Conservation (phyloP, 208 protist species). For the Wallacemonas rigidus region DNA sequence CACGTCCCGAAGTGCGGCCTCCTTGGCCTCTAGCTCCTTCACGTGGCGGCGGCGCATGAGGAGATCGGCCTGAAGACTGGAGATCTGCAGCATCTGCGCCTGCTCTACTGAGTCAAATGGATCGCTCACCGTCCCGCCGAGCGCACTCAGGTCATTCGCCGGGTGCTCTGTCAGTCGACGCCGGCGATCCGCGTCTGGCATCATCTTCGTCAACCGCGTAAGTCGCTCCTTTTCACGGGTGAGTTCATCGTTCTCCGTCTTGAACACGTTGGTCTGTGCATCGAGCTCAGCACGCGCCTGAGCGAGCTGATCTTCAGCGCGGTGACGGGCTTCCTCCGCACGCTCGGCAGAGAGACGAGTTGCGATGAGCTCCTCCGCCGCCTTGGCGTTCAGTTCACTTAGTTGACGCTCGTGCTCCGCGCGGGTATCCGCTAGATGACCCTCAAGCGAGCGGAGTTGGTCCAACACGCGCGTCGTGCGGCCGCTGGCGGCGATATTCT, state of each 20-base stretch:
- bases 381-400: conserved; percentile 16
- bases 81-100: conserved; percentile 57
- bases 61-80: conserved; percentile 58
- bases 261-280: conserved; percentile 17
- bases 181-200: conserved; percentile 17
- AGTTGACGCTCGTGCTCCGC: conserved; percentile 54
- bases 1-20: conserved; percentile 33
- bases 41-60: conserved; percentile 41
- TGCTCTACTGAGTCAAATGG: conserved; percentile 35
- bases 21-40: conserved; percentile 37
- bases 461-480: conserved; percentile 26
- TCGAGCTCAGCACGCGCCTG: conserved; percentile 32
- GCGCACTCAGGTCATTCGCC: neutral
- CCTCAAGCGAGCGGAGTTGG: conserved; percentile 27
- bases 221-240: conserved; percentile 30
- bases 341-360: conserved; percentile 40
- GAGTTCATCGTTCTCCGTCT: conserved; percentile 34
- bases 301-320: conserved; percentile 34
- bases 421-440: conserved; percentile 24
- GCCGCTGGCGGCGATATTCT: conserved; percentile 17
- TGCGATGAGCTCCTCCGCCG: conserved; percentile 41
- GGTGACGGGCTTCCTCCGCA: conserved; percentile 33
- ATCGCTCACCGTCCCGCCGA: neutral
- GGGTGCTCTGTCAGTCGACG: conserved; percentile 1
- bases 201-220: conserved; percentile 18